Base-by-base conservation (phyloP, 139 green algal genomes). In the Nannochloris sp. region DNA sequence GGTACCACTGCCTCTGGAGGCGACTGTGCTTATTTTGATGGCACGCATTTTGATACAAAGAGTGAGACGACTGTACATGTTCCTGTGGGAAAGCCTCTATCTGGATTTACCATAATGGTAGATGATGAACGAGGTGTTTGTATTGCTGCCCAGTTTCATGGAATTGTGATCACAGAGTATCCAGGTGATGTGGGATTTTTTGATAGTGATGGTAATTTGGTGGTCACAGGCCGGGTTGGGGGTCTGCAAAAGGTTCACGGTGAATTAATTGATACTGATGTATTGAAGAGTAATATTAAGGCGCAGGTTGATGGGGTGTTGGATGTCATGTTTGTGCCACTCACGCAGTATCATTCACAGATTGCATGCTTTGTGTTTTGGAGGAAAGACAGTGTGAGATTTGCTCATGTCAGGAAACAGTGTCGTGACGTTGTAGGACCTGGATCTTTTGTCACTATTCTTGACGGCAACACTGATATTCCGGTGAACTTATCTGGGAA, bases 1-100 rank as follows among this genome's bases (percentile, higher is more conserved):
- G 82, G 80, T 30, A 73, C 59, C 28, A 86, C 75, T 29, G 80
- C 84, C 59, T 64, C 74, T 2, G 65, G 74, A 6, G 80, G 71
- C 20, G 80, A 86, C 49, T 57, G 30, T 46, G 78, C 71, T 6
- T 55, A 20, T 2, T 66, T 63, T 28, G 50, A 78, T 50, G 55
- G 46, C 25, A 72, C 37, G 2, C 33, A 40, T 8, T 40, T 40
- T 13, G 12, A 31, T 4, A 67, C 55, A 11, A 63, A 85, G 58
- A 62, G 80, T 31, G 73, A 53, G 11, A 40, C 3, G 31, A 59
- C 82, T 13, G 51, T 46, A 5, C 73, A 71, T 4, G 6, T 56
- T 0, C 70, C 65, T 61, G 65, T 68, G 14, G 58, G 58, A 6
- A 14, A 13, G 13, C 2, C 58, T 8, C 16, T 64, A 23, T 5